A percentile compares a stretch with the other conserved stretches of the same genome.
Conservation (phyloP, 1,284 basidiomycete species). For the Coniophora puteana region DNA sequence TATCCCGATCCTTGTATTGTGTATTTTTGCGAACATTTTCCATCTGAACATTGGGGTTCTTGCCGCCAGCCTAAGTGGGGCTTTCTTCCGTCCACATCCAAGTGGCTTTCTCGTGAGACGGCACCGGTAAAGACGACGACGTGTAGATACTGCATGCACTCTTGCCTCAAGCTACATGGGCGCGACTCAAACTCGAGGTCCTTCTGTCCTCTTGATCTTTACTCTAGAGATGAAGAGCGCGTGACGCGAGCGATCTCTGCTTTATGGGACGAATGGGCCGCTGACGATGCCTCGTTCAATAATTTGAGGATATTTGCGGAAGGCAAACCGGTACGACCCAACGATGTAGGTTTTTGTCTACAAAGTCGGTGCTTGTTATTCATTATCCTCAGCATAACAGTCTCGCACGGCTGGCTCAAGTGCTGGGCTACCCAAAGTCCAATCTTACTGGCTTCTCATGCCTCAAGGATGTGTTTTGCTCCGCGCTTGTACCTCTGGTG, state of each 20-base stretch:
- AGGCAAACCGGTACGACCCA: conserved; percentile 57
- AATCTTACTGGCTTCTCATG: not conserved
- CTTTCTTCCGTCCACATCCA: conserved; percentile 65
- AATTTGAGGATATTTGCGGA: conserved; percentile 77
- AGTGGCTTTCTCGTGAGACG: conserved; percentile 59
- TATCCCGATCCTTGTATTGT: conserved; percentile 1
- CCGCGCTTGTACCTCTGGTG: conserved; percentile 49
- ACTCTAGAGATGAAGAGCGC: conserved; percentile 60
- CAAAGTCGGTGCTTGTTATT: not conserved
- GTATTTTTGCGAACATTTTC: not conserved
- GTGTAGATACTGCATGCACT: conserved; percentile 89
- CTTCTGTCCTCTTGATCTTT: conserved; percentile 89
- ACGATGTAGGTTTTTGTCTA: conserved; percentile 47
- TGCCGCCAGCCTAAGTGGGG: conserved; percentile 86
- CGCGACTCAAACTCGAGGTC: no score
- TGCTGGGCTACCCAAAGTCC: no score
- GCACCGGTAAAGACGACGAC: conserved; percentile 60
- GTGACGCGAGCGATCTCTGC: conserved; percentile 59
- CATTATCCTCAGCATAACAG: not conserved
- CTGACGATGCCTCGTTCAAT: conserved; percentile 62
- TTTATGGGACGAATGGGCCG: conserved; percentile 74
- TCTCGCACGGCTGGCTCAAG: conserved; percentile 9
- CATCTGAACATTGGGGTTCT: conserved; percentile 1
- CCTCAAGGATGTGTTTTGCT: conserved; percentile 40
- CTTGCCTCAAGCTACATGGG: conserved; percentile 55